Conservation (phyloP, 139 green algal genomes). For the Auxenochlorella pyrenoidosa region DNA sequence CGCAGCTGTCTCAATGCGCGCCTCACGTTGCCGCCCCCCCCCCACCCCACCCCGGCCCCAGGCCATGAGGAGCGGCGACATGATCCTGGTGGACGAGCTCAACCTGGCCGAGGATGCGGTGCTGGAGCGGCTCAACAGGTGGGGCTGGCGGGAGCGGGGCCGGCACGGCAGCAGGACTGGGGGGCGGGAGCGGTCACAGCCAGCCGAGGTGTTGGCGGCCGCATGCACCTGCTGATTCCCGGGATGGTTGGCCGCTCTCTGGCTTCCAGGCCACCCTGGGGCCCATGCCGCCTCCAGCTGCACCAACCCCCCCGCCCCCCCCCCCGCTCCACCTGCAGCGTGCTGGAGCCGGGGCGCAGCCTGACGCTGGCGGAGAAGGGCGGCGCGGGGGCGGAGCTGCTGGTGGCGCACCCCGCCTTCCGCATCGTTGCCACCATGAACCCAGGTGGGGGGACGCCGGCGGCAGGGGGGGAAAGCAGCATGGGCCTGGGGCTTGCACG, state of each 20-base stretch:
- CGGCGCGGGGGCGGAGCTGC: constrained; percentile 76
- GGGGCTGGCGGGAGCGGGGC: too few species aligned
- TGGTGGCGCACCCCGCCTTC: constrained; percentile 88
- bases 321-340: constrained; percentile 57
- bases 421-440: constrained; percentile 98
- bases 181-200: too few species aligned
- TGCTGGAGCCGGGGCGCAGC: constrained; percentile 91
- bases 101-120: constrained; percentile 99
- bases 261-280: background rate
- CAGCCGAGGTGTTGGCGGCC: too few species aligned
- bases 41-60: background rate
- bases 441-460: constrained; percentile 70
- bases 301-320: background rate
- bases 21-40: too few species aligned
- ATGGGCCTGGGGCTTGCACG: background rate
- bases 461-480: too few species aligned
- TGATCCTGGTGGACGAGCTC: constrained; percentile 98
- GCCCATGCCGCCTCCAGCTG: background rate
- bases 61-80: constrained; percentile 93
- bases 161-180: background rate
- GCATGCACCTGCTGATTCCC: background rate
- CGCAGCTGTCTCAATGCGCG: background rate
- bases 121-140: constrained; percentile 97
- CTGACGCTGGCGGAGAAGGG: constrained; percentile 96
- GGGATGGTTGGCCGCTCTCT: background rate